phyloP scores from a whole-genome alignment of 331 rosid genomes.

The Saraca asoca region DNA sequence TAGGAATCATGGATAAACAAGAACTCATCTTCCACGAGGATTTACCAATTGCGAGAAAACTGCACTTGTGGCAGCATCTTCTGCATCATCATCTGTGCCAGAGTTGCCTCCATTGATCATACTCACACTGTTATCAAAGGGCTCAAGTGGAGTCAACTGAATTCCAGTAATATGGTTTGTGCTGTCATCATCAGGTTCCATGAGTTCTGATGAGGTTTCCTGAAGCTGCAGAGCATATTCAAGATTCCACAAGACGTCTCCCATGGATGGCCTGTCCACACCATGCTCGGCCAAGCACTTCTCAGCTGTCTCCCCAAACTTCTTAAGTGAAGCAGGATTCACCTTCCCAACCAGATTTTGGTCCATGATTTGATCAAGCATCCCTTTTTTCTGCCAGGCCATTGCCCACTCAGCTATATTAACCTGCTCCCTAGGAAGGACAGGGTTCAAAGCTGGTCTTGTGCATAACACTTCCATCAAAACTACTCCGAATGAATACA shows the following conservation, averaged over 20 bases:
- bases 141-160: slow-evolving; percentile 71
- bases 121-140: slow-evolving; percentile 80
- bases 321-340: slow-evolving; percentile 81
- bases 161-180: slow-evolving; percentile 87
- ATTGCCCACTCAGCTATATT: slow-evolving; percentile 98
- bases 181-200: slow-evolving; percentile 96
- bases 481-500: slow-evolving; percentile 94
- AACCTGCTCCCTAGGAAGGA: slow-evolving; percentile 90
- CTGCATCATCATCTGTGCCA: slow-evolving; percentile 63
- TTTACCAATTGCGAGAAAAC: slow-evolving; percentile 95
- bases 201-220: slow-evolving; percentile 73
- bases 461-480: slow-evolving; percentile 94
- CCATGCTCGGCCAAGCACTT: slow-evolving; percentile 92
- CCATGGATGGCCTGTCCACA: slow-evolving; percentile 94
- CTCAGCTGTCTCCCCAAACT: slow-evolving; percentile 93
- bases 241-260: slow-evolving; percentile 89
- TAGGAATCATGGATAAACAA: slow-evolving; percentile 29
- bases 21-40: slow-evolving; percentile 87
- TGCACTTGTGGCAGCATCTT: slow-evolving; percentile 85
- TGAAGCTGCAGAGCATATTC: slow-evolving; percentile 95
- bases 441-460: slow-evolving; percentile 94
- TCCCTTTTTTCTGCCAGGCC: slow-evolving; percentile 93
- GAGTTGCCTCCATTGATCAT: slow-evolving; percentile 65
- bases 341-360: slow-evolving; percentile 75
- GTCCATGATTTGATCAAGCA: slow-evolving; percentile 96